Base-by-base conservation (phyloP, 345 rosid species). In the Hevea brasiliensis region DNA sequence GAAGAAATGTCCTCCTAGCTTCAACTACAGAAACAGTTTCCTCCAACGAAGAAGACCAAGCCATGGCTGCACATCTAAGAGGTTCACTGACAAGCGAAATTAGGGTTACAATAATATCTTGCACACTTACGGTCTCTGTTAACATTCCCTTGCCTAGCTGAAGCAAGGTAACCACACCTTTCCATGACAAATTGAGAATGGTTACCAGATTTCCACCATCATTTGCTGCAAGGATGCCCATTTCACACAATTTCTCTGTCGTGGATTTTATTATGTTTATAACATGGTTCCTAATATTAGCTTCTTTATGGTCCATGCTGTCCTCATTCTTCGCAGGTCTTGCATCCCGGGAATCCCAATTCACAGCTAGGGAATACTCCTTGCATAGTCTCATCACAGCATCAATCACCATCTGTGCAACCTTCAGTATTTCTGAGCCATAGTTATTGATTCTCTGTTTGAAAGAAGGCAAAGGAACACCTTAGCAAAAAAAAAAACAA, bases 161-260 rank as follows among this genome's bases (percentile, higher is more conserved):
- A 89, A 92, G 95, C 80, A 92, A 87, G 37, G 85, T 75, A 71
- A 90, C 92, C 76, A 92, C 92, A 74, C 98, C 98, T 84, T 91
- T 95, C 99, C 95, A 92, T 50, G 97, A 89, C 70, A 87, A 80
- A 82, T 92, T 95, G 70, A 95, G 96, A 81, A 95, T 83, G 78
- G 86, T 74, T 71, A 92, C 99, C 69, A 95, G 89, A 82, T 68
- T 87, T 32, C 98, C 99, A 83, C 98, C 95, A 55, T 78, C 88
- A 79, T 79, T 86, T 67, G 97, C 95, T 51, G 98, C 93, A 71
- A 90, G 71, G 74, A 84, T 80, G 29, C 96, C 98, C 60, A 95
- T 79, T 50, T 91, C 90, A 76, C 86, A 84, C 63, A 95, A 77
- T 51, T 86, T 86, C 61, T 86, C 88, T 76, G 89, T 63, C 17